Evolutionary conservation across 352 stramenopile genomes (phyloP).

Genomic region (Aphanomyces astaci): DNA sequence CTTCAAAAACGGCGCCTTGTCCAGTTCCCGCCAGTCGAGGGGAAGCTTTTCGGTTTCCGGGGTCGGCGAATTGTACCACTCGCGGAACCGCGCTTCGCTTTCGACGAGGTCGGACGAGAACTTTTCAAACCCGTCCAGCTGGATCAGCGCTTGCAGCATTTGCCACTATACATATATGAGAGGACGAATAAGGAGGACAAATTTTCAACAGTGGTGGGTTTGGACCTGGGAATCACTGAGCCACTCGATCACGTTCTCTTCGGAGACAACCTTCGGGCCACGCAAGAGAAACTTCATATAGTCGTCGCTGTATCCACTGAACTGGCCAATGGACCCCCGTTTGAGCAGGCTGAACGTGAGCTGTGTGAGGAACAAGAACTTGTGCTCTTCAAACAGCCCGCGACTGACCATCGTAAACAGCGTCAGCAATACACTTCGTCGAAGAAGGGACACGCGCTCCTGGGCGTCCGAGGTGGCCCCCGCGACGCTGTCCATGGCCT

Average conservation of each 20-base stretch:
- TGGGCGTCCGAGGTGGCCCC: constrained; percentile 30
- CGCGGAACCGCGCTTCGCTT: constrained; percentile 81
- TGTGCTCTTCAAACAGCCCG: constrained; percentile 89
- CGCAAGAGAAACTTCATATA: constrained; percentile 73
- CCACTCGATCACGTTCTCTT: constrained; percentile 77
- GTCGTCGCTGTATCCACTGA: constrained; percentile 69
- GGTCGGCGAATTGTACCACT: constrained; percentile 85
- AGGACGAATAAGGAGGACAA: too few relatives aligned
- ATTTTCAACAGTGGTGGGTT: background rate
- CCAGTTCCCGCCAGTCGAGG: constrained; percentile 87
- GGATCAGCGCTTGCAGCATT: constrained; percentile 63
- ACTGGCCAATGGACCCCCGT: constrained; percentile 43
- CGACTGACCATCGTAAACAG: constrained; percentile 86
- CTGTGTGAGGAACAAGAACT: constrained; percentile 85
- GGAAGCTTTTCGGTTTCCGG: constrained; percentile 87
- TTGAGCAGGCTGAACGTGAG: constrained; percentile 78
- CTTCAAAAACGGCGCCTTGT: constrained; percentile 88
- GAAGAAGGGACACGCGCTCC: constrained; percentile 54
- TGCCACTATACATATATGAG: constrained; percentile 41
- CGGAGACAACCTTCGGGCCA: constrained; percentile 47
- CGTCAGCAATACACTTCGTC: constrained; percentile 75
- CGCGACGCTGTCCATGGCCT: constrained; percentile 59
- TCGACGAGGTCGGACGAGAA: constrained; percentile 85
- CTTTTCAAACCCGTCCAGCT: constrained; percentile 74
- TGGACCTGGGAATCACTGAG: constrained; percentile 55